Base-by-base conservation (phyloP, 192 early-diverging fungal genomes). In the Rhizoclosmatium sp. region DNA sequence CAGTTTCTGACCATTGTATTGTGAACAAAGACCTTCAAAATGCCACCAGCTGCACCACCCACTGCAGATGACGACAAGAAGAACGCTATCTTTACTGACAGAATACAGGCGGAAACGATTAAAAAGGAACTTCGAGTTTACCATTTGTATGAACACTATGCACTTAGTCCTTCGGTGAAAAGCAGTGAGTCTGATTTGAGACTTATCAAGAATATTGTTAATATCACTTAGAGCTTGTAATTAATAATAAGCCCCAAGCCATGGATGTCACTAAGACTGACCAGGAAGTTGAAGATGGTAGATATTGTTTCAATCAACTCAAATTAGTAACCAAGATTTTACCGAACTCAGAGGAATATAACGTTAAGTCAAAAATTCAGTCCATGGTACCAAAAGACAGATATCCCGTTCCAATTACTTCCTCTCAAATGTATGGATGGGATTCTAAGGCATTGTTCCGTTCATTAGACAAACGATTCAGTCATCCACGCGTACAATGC, bases 71-170 rank as follows among this genome's bases (percentile, higher is more conserved):
- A 66, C 2, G 75, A 77, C 46, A 59, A 73, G 59, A 72, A 72
- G 23, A 80, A 80, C 59, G 78, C 78, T 44, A 80, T 80, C 71
- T 80, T 80, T 48, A 47, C 39, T 62, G 78, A 80, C 58, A 23
- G 78, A 44, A 83, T 83, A 62, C 82, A 76, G 47, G 80, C 75
- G 9, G 82, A 83, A 66, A 83, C 82, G 42, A 83, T 83, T 75
- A 75, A 71, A 58, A 83, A 83, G 71, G 79, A 83, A 65, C 65
- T 83, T 40, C 65, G 82, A 14, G 71, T 71, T 42, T 75, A 81
- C 56, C 66, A 51, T 62, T 59, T 83, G 56, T 78, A 83, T 59
- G 82, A 83, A 40, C 56, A 81, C 23, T 83, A 83, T 44, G 67
- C 81, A 64, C 45, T 83, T 9, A 81, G 79, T 46, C 82, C 82